Conservation (phyloP, 192 early-diverging fungal genomes). For the Rhizophlyctis rosea region DNA sequence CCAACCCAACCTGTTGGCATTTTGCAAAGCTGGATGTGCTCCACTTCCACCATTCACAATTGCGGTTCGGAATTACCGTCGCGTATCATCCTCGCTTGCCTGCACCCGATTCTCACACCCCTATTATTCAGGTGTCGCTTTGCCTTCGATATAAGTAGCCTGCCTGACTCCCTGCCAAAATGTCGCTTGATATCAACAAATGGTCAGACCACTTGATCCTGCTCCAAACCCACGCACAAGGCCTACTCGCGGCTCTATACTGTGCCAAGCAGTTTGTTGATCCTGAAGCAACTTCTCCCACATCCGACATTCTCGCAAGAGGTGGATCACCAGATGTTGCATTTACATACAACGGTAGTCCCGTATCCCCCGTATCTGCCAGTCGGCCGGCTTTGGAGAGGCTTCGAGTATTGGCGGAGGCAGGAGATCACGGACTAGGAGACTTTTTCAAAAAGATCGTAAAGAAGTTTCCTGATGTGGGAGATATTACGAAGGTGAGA, state of each 20-base stretch:
- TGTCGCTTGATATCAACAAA: conserved; percentile 26
- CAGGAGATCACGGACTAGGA: conserved; percentile 19
- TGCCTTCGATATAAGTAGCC: no score
- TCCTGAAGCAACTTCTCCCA: conserved; percentile 4
- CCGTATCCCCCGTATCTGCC: conserved; percentile 21
- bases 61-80: no score
- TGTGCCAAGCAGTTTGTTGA: conserved; percentile 23
- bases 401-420: conserved; percentile 8
- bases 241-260: conserved; percentile 25
- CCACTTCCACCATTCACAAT: no score
- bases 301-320: conserved; percentile 24
- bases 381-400: conserved; percentile 25
- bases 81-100: no score
- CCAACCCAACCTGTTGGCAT: no score
- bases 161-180: no score
- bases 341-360: conserved; percentile 22
- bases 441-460: conserved; percentile 25
- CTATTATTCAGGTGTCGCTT: no score
- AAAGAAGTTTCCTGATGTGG: conserved; percentile 36
- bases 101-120: no score
- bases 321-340: conserved; percentile 29
- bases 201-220: conserved; percentile 37
- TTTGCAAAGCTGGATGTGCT: no score
- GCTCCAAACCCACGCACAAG: conserved; percentile 18
- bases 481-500: conserved; percentile 22